Percentiles rank a stretch among this genome's conserved stretches.
phyloP scores from a whole-genome alignment of 768 basidiomycete species.

The Strobilomyces dryophilus region DNA sequence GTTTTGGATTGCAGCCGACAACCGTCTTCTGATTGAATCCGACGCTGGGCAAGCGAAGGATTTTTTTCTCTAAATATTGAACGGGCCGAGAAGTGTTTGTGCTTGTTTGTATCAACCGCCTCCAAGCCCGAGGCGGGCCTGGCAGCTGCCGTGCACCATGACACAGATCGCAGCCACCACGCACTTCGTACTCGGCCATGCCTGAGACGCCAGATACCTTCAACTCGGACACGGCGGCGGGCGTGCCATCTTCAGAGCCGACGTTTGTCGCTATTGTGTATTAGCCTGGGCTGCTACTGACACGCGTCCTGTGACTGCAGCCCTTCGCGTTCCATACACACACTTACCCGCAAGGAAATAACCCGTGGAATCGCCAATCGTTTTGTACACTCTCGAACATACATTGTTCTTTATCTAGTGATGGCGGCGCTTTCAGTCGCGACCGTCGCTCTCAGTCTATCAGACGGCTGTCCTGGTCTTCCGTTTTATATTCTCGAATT shows the following conservation, averaged over 20 bases:
- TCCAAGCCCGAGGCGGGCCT: not conserved
- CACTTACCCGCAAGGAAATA: constrained; percentile 79
- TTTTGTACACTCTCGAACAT: constrained; percentile 83
- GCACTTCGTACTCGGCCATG: constrained; percentile 28
- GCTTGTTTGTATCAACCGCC: constrained; percentile 23
- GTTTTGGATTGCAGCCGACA: too few species aligned
- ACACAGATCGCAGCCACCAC: constrained; percentile 5
- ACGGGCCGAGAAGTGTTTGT: constrained; percentile 22
- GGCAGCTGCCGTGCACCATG: constrained; percentile 2
- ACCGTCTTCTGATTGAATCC: too few species aligned
- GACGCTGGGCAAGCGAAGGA: not conserved
- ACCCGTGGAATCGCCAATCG: constrained; percentile 83
- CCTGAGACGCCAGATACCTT: constrained; percentile 28
- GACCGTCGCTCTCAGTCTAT: constrained; percentile 78
- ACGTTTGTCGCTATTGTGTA: constrained; percentile 25
- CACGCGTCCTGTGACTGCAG: constrained; percentile 35
- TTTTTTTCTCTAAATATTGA: not conserved
- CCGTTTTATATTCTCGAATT: constrained; percentile 88
- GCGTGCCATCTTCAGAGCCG: constrained; percentile 24
- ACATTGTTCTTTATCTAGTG: constrained; percentile 82
- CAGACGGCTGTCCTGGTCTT: constrained; percentile 81
- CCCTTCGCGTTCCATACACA: constrained; percentile 77
- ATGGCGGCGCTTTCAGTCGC: constrained; percentile 87
- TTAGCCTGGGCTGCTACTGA: constrained; percentile 9
- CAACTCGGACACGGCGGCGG: constrained; percentile 35